Conservation (phyloP, 73 alveolate genomes). For the Effrenium voratum region DNA sequence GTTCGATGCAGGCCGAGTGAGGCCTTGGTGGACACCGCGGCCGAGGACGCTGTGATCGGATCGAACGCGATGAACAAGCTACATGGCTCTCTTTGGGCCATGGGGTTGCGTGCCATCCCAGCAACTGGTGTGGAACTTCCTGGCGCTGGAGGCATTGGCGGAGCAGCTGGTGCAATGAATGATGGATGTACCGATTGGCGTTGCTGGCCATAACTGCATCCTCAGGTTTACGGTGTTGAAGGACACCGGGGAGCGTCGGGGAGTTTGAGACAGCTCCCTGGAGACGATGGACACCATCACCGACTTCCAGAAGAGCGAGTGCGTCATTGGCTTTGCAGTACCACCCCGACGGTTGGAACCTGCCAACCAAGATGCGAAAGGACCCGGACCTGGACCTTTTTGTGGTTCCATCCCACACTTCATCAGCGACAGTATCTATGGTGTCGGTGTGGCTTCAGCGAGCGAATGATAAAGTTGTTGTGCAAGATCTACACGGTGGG, state of each 20-base stretch:
- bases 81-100: neutral
- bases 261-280: neutral
- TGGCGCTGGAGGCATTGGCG: too few species aligned
- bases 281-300: slow-evolving; percentile 5
- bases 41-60: neutral
- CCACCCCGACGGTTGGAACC: neutral
- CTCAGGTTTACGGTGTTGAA: neutral
- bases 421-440: too few species aligned
- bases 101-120: neutral
- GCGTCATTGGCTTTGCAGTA: neutral
- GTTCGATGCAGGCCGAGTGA: neutral
- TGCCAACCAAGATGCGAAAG: neutral
- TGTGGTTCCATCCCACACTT: too few species aligned
- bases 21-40: neutral
- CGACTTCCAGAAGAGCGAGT: neutral
- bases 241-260: neutral
- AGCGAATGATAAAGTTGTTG: too few species aligned
- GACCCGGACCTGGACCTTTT: neutral
- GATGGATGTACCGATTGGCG: neutral
- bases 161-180: neutral
- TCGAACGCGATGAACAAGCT: neutral
- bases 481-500: too few species aligned
- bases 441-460: too few species aligned
- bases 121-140: too few species aligned
- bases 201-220: neutral